Base-by-base conservation (phyloP, 2,329 filamentous ascomycete genomes). In the Colletotrichum tanaceti region DNA sequence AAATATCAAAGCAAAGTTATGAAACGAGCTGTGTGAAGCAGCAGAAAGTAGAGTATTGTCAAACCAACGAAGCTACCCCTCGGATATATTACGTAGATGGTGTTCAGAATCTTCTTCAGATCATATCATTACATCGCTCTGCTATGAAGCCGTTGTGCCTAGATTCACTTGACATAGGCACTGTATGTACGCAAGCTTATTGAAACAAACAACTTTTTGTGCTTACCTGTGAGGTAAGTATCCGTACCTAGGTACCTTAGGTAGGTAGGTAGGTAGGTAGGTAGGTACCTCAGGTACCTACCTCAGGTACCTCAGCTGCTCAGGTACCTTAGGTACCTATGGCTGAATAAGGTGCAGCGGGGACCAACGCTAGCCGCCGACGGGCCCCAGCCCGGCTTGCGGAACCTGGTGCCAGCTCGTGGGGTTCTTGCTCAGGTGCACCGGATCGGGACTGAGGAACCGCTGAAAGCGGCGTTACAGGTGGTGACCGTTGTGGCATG, bases 401-500 rank as follows among this genome's bases (percentile, higher is more conserved):
- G 54, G 41, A 59, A 55, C 61, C 47, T 59, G 65, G 61, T 65
- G 59, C 65, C 49, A 28, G 61, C n/a, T n/a, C 41, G 41, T 58
- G 54, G 46, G 49, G 50, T 43, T 32, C 28, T 32, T 44, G 59
- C 52, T 53, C 22, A 60, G 43, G 61, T 47, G 47, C 60, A 6
- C 20, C 46, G 46, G 46, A 24, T 47, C 22, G 9, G 46, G 39
- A 41, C 39, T 16, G 24, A 32, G 32, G 57, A 35, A 24, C 20
- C 14, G 39, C 55, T 49, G 16, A 14, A 60, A 39, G 44, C 44
- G 62, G 44, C 44, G 62, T 46, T 55, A 65, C 43, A 60, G 47
- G 62, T 66, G 57, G 41, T 55, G 41, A n/a, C 47, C 43, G 43
- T 16, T 41, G 58, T 39, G 35, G 46, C 32, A 60, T 65, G 57